phyloP scores from a whole-genome alignment of 108 stramenopile genomes.

The Nitzschia palea region DNA sequence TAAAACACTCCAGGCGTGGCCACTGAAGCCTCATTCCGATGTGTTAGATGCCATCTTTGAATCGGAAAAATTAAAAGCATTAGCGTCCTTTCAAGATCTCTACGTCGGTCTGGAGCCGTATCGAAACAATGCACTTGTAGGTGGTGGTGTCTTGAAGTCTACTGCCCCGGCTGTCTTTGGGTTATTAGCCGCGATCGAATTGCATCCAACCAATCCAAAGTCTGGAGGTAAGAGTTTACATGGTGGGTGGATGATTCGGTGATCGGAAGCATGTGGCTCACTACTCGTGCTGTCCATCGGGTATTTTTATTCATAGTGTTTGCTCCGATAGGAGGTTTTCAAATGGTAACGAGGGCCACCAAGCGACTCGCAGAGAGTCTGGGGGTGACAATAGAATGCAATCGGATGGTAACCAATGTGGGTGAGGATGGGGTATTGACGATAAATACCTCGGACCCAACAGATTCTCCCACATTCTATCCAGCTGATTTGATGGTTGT shows the following conservation, averaged over 20 bases:
- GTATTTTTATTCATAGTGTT: too few species aligned
- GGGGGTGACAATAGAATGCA: slow-evolving; percentile 58
- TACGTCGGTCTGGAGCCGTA: slow-evolving; percentile 91
- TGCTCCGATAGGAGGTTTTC: slow-evolving; percentile 89
- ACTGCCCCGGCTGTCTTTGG: slow-evolving; percentile 93
- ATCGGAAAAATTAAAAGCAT: slow-evolving; percentile 67
- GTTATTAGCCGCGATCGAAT: slow-evolving; percentile 86
- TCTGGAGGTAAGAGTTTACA: slow-evolving; percentile 39
- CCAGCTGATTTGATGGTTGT: slow-evolving; percentile 82
- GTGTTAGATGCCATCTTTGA: slow-evolving; percentile 64
- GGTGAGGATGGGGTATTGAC: slow-evolving; percentile 50
- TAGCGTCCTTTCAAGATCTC: slow-evolving; percentile 91
- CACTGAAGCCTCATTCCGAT: slow-evolving; percentile 76
- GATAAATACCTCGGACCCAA: slow-evolving; percentile 13
- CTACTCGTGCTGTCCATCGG: too few species aligned
- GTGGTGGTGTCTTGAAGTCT: slow-evolving; percentile 67
- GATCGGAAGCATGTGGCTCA: too few species aligned
- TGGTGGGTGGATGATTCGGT: background rate
- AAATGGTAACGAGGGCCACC: slow-evolving; percentile 61
- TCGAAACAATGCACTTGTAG: slow-evolving; percentile 36
- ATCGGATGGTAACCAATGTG: slow-evolving; percentile 58
- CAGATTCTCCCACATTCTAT: slow-evolving; percentile 33
- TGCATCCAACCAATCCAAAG: slow-evolving; percentile 72
- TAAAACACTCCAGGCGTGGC: slow-evolving; percentile 72
- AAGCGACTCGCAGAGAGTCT: slow-evolving; percentile 46